A percentile compares a stretch with the other conserved stretches of the same genome.
Conservation (phyloP, 345 rosid species). For the Eucalyptus caleyi region DNA sequence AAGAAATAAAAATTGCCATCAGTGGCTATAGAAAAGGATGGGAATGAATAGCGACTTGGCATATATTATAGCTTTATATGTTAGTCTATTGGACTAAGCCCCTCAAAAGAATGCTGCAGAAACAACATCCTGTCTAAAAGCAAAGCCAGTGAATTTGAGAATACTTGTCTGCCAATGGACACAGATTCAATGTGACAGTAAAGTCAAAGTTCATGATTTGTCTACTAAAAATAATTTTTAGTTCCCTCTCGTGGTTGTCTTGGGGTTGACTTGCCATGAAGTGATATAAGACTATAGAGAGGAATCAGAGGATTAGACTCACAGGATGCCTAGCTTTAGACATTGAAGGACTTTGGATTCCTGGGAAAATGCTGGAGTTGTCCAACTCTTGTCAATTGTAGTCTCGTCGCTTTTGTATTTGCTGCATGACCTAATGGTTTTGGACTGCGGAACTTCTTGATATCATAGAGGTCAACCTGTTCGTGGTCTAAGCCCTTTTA, state of each 20-base stretch:
- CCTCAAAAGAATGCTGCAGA: neutral
- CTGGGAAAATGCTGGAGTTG: neutral
- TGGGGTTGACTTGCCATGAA: neutral
- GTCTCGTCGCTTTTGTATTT: neutral
- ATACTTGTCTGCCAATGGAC: neutral
- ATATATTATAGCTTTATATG: neutral
- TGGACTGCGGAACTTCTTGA: neutral
- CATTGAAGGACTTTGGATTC: neutral
- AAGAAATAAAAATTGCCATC: neutral
- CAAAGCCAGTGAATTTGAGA: neutral
- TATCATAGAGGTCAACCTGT: neutral
- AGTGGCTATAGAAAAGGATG: neutral
- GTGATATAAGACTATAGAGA: neutral
- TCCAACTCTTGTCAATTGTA: neutral
- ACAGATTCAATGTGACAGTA: neutral
- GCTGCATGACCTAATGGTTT: neutral
- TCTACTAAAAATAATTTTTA: neutral
- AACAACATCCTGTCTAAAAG: neutral
- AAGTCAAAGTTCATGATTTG: neutral
- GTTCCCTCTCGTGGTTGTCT: neutral
- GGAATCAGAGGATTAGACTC: neutral
- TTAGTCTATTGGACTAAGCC: neutral
- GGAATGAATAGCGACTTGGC: neutral
- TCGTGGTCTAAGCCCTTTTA: neutral
- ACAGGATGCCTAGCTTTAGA: neutral